These are phyloP conservation scores for Chalciporus piperatus DNA, from an alignment of 768 basidiomycete genomes.

Conservation along the genomic window DNA sequence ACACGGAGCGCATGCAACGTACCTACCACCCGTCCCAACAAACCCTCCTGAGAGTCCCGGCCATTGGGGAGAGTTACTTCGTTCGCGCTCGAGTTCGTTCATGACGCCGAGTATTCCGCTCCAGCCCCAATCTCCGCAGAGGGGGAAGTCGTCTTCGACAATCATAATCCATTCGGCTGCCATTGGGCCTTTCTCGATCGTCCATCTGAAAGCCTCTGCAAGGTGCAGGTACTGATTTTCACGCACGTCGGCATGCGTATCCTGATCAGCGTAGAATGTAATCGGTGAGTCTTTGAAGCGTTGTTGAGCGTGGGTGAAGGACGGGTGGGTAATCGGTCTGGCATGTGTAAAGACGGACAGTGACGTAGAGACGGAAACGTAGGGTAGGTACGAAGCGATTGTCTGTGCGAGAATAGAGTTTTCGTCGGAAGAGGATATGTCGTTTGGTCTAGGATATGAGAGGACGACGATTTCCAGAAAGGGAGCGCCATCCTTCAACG, in stretches of 20 bases:
- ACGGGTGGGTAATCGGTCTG: slow-evolving; percentile 20
- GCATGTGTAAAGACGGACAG: slow-evolving; percentile 43
- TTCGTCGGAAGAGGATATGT: slow-evolving; percentile 18
- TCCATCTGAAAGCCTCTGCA: slow-evolving; percentile 41
- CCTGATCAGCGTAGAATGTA: slow-evolving; percentile 28
- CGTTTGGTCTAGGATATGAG: slow-evolving; percentile 38
- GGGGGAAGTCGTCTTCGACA: slow-evolving; percentile 43
- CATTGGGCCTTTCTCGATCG: slow-evolving; percentile 12
- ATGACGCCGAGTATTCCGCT: slow-evolving; percentile 32
- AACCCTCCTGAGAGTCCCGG: slow-evolving; percentile 35
- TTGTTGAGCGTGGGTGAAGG: slow-evolving; percentile 30
- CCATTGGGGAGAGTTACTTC: slow-evolving; percentile 8
- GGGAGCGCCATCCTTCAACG: slow-evolving; percentile 22
- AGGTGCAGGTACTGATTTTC: slow-evolving; percentile 40
- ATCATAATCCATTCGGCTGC: slow-evolving; percentile 42
- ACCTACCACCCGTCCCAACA: slow-evolving; percentile 43
- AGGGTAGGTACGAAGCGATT: slow-evolving; percentile 37
- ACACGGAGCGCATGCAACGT: neutral
- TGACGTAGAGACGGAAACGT: slow-evolving; percentile 24
- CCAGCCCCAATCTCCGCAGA: slow-evolving; percentile 39
- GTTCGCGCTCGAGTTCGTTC: slow-evolving; percentile 26
- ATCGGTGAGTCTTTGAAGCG: slow-evolving; percentile 24
- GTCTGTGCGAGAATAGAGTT: slow-evolving; percentile 34
- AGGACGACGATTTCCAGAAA: slow-evolving; percentile 41
- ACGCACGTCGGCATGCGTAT: slow-evolving; percentile 23